A percentile compares a stretch with the other conserved stretches of the same genome.
These are phyloP conservation scores for Sporothrix mexicana DNA, from an alignment of 2,329 filamentous ascomycete genomes.

Conservation along the genomic window DNA sequence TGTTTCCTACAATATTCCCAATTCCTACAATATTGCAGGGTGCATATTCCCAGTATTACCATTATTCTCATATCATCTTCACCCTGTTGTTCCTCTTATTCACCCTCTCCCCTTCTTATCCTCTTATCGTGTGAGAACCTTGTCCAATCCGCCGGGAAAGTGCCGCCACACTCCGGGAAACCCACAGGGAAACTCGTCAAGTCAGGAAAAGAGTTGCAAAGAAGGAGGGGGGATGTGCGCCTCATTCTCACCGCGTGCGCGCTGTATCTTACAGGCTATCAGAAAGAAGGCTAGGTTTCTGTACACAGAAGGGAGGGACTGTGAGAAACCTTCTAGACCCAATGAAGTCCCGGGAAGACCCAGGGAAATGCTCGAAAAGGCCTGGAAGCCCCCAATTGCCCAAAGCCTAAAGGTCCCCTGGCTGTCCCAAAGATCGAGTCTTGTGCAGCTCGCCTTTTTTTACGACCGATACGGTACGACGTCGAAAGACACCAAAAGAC, in stretches of 20 bases:
- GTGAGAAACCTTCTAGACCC: neutral
- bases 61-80: neutral
- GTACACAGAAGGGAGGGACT: neutral
- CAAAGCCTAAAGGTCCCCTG: too few relatives aligned
- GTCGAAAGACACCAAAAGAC: neutral
- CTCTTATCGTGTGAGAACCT: conserved; percentile 12
- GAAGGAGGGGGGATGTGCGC: conserved; percentile 1
- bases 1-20: neutral
- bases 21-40: neutral
- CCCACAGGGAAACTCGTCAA: too few relatives aligned
- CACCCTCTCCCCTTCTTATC: neutral
- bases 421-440: neutral
- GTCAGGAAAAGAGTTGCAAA: too few relatives aligned
- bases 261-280: neutral
- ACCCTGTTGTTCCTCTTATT: neutral
- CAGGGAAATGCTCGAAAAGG: neutral
- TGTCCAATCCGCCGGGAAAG: conserved; percentile 11
- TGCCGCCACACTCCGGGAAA: neutral
- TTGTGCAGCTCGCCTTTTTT: conserved; percentile 7
- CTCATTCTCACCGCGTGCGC: neutral
- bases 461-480: conserved; percentile 14
- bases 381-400: too few relatives aligned
- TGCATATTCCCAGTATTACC: too few relatives aligned
- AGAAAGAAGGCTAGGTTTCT: neutral
- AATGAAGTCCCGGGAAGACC: neutral